phyloP scores from a whole-genome alignment of 2,329 filamentous ascomycete genomes.

The Periconia macrospinosa region DNA sequence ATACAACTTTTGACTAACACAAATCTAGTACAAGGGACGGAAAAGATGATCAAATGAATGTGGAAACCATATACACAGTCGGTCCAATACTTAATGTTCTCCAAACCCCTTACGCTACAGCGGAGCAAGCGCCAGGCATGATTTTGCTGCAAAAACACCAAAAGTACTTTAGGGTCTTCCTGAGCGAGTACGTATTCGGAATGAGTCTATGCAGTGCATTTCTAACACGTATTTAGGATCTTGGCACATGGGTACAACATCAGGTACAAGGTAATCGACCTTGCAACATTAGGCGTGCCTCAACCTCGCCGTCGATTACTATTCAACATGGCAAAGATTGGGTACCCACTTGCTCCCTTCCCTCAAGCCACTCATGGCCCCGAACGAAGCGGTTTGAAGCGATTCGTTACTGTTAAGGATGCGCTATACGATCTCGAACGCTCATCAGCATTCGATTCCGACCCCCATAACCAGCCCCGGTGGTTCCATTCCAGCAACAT shows the following conservation, averaged over 20 bases:
- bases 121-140: constrained; percentile 22
- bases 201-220: too few relatives aligned
- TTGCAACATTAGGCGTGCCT: constrained; percentile 21
- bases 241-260: constrained; percentile 23
- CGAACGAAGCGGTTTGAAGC: constrained; percentile 20
- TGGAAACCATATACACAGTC: constrained; percentile 20
- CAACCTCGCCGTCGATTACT: constrained; percentile 31
- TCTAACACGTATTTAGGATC: constrained; percentile 7
- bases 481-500: not conserved
- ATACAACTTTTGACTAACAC: too few relatives aligned
- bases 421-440: constrained; percentile 19
- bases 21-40: constrained; percentile 17
- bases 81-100: constrained; percentile 14
- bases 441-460: not conserved
- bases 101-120: constrained; percentile 19
- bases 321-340: constrained; percentile 24
- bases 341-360: constrained; percentile 31
- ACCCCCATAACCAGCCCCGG: constrained; percentile 23
- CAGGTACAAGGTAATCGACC: constrained; percentile 20
- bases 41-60: constrained; percentile 23
- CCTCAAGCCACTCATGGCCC: constrained; percentile 28
- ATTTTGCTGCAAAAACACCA: constrained; percentile 12
- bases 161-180: constrained; percentile 11
- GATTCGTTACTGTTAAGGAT: constrained; percentile 18
- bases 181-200: constrained; percentile 13